Percentiles rank a stretch among this genome's conserved stretches.
Evolutionary conservation across 1,284 basidiomycete genomes (phyloP).

Genomic region (Testicularia cyperi): DNA sequence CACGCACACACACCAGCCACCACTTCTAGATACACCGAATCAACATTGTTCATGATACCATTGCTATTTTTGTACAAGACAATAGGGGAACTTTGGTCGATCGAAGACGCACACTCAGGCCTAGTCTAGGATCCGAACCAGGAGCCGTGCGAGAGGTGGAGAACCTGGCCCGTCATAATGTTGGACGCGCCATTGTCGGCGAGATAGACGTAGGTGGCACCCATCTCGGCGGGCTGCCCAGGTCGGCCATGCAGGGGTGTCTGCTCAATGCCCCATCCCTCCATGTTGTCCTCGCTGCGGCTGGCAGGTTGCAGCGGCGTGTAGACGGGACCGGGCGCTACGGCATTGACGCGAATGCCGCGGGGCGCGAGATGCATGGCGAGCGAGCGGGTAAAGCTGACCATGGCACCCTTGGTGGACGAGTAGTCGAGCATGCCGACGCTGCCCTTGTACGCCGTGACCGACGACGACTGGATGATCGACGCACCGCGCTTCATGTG

Average conservation of each 20-base stretch:
- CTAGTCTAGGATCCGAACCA: slow-evolving; percentile 35
- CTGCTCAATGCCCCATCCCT: slow-evolving; percentile 45
- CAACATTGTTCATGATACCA: too few relatives aligned
- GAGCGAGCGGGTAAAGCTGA: slow-evolving; percentile 66
- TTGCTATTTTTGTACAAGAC: too few relatives aligned
- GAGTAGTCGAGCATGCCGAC: slow-evolving; percentile 65
- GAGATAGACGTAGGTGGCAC: slow-evolving; percentile 42
- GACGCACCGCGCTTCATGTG: slow-evolving; percentile 68
- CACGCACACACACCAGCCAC: too few relatives aligned
- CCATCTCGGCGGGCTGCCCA: slow-evolving; percentile 47
- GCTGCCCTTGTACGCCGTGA: slow-evolving; percentile 66
- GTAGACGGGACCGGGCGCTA: slow-evolving; percentile 66
- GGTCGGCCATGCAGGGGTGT: slow-evolving; percentile 36
- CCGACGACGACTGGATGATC: slow-evolving; percentile 70
- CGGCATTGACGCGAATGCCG: slow-evolving; percentile 67
- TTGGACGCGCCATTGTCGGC: slow-evolving; percentile 42
- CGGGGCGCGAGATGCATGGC: slow-evolving; percentile 67
- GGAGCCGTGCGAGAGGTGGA: slow-evolving; percentile 38
- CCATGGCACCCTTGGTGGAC: slow-evolving; percentile 64
- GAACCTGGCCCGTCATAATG: slow-evolving; percentile 46
- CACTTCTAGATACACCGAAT: too few relatives aligned
- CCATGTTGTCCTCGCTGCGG: slow-evolving; percentile 40
- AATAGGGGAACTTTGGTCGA: too few relatives aligned
- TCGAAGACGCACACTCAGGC: too few relatives aligned
- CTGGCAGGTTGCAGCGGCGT: slow-evolving; percentile 61